phyloP scores from a whole-genome alignment of 768 basidiomycete species.

The Kwoniella bestiolae region DNA sequence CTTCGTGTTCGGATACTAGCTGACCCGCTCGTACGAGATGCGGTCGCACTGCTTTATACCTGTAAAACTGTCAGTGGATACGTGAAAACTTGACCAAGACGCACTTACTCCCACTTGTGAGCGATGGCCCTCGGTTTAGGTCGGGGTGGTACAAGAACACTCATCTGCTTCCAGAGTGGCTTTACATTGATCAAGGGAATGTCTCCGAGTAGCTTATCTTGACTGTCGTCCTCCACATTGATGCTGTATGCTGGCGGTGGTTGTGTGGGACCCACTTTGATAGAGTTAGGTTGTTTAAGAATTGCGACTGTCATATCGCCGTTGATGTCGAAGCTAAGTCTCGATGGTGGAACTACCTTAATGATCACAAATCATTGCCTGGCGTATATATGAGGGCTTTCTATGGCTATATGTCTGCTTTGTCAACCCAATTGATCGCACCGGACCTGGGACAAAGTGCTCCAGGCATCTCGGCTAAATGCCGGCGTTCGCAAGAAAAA shows the following conservation, averaged over 20 bases:
- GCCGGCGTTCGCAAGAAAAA: too few species aligned
- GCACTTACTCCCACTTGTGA: conserved; percentile 28
- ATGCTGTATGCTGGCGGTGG: conserved; percentile 13
- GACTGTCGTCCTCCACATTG: conserved; percentile 12
- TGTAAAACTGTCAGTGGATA: neutral
- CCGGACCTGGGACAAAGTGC: too few species aligned
- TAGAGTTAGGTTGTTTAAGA: neutral
- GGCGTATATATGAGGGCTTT: too few species aligned
- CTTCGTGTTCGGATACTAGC: conserved; percentile 25
- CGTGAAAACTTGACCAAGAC: neutral
- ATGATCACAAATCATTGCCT: too few species aligned
- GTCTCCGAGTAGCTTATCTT: conserved; percentile 22
- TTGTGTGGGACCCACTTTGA: neutral
- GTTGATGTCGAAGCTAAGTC: too few species aligned
- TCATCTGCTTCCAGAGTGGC: conserved; percentile 28
- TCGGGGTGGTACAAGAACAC: conserved; percentile 12
- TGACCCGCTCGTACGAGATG: conserved; percentile 25
- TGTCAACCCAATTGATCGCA: too few species aligned
- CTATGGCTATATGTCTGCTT: too few species aligned
- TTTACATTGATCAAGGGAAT: conserved; percentile 5
- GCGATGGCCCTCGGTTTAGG: conserved; percentile 25
- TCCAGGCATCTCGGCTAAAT: too few species aligned
- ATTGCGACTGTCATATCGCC: neutral
- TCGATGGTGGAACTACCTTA: too few species aligned
- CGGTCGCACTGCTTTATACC: conserved; percentile 18